Percentiles rank a stretch among this genome's conserved stretches.
Evolutionary conservation across 2,329 filamentous ascomycete genomes (phyloP).

Genomic region (Pseudogymnoascus pannorum): DNA sequence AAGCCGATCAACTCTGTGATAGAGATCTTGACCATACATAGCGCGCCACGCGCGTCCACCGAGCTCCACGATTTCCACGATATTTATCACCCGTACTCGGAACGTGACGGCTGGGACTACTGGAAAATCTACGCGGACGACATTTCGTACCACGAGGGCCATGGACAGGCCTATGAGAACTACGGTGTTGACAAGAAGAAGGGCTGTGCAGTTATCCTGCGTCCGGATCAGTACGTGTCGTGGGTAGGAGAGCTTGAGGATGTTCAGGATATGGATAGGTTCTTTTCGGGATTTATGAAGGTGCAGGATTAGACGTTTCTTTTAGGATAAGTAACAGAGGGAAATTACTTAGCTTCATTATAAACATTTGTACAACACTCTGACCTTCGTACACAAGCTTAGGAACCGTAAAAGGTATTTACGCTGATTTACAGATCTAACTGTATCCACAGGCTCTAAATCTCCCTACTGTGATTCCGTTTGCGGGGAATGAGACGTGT

Average conservation of each 20-base stretch:
- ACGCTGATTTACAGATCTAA: not conserved
- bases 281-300: slow-evolving; percentile 17
- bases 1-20: slow-evolving; percentile 42
- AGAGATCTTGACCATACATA: slow-evolving; percentile 55
- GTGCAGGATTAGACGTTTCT: not conserved
- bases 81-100: slow-evolving; percentile 40
- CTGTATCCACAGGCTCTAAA: not conserved
- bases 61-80: slow-evolving; percentile 46
- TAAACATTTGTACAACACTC: not conserved
- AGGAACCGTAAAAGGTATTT: not conserved
- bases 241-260: slow-evolving; percentile 32
- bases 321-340: not conserved
- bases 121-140: slow-evolving; percentile 50
- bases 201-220: slow-evolving; percentile 51
- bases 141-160: slow-evolving; percentile 44
- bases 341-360: not conserved
- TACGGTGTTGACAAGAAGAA: slow-evolving; percentile 49
- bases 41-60: slow-evolving; percentile 40
- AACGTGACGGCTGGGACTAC: slow-evolving; percentile 47
- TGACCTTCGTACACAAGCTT: not conserved
- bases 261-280: slow-evolving; percentile 25
- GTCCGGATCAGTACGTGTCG: slow-evolving; percentile 63
- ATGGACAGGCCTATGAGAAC: slow-evolving; percentile 44
- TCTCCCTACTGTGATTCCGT: not conserved
- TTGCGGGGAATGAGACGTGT: not conserved